Evolutionary conservation across 441 rosid species (phyloP), one percentile per base, ranked within the genome.

Genomic region (Erodium texanum): DNA sequence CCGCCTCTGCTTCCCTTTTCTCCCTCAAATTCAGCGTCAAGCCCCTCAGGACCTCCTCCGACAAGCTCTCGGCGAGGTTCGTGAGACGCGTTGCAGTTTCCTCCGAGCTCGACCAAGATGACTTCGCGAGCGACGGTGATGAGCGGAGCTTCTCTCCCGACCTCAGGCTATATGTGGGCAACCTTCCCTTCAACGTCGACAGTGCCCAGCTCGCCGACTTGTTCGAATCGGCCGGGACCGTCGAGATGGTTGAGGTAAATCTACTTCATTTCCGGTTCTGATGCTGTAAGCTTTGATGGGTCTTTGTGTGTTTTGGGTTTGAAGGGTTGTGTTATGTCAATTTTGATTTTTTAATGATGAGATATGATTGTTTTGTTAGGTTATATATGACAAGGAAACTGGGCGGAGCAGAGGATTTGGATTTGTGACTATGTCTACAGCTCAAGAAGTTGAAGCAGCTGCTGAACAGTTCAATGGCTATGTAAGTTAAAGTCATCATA

Each of bases 321-420:
- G n/a, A n/a, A 66, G 14, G 27, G 68, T 23, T 64, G 9, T 32
- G 19, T 45, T 65, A 10, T n/a, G 19, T 38, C 45, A 20, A 20
- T 19, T 20, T 56, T 20, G 14, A 8, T 10, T 56, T 20, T 19
- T 3, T 20, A 7, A 7, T 56, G 14, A 56, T 62, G 34, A 18
- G 22, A 22, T 16, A 3, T 52, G 18, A 5, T 73, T 22, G 66
- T 22, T 74, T 45, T 82, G 76, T 62, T 74, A 90, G 98, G 90
- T 90, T 18, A 91, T 91, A 52, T 94, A 94, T 79, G 97, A 94
- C 72, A 94, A 89, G 81, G 80, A 75, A 48, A 88, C 97, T 62
- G 97, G 99, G 24, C 76, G 97, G 75, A 94, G 97, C 83, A 85
- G 97, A 68, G 99, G 99, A 50, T 94, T 91, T 75, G 97, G 89